Conservation (phyloP, 148 eudicot genomes). For the Silene latifolia region DNA sequence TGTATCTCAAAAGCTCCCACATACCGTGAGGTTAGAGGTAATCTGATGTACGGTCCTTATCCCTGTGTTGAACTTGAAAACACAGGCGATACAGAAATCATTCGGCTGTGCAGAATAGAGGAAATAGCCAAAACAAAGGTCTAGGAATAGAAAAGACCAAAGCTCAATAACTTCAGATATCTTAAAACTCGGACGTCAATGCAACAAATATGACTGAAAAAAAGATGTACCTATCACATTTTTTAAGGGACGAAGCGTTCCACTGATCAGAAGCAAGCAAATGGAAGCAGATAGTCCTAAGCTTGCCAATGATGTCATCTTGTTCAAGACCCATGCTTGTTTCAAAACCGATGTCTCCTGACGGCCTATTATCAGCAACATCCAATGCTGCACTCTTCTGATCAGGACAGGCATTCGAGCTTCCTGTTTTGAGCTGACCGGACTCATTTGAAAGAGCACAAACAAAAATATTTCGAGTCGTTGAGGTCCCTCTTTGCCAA, state of each 20-base stretch:
- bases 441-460: slow-evolving; percentile 13
- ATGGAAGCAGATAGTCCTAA: slow-evolving; percentile 12
- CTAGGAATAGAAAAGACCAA: not conserved
- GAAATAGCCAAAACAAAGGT: no score
- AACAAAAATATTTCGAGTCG: not conserved
- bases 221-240: slow-evolving; percentile 8
- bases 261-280: slow-evolving; percentile 14
- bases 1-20: no score
- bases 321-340: not conserved
- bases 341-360: not conserved
- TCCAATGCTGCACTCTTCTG: not conserved
- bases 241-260: slow-evolving; percentile 8
- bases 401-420: not conserved
- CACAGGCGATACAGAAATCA: no score
- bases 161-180: not conserved
- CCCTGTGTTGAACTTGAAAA: no score
- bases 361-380: not conserved
- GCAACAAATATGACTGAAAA: no score
- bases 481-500: slow-evolving; percentile 2
- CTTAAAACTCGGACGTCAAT: not conserved
- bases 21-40: no score
- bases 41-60: no score
- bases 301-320: slow-evolving; percentile 13
- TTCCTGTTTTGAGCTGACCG: not conserved
- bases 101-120: no score